Evolutionary conservation across 2,329 filamentous ascomycete genomes (phyloP), one percentile per base, ranked within the genome.

Genomic region (Escovopsis weberi): DNA sequence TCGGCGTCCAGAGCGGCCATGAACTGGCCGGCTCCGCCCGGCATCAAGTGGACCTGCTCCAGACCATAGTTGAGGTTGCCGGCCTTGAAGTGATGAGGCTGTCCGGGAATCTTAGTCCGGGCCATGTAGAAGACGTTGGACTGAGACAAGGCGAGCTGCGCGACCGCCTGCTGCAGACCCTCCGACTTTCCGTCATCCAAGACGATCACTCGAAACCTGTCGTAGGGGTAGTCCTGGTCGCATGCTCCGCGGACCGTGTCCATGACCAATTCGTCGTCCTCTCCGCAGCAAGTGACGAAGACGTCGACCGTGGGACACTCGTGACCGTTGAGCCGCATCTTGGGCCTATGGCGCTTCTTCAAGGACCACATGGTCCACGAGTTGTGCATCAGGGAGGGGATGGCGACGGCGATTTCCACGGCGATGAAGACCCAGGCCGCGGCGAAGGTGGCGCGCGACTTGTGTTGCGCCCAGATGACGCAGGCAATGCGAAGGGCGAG

Each of bases 1-100:
- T 82, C 78, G 18, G 76, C 77, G 53, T 82, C 78, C 32, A 82
- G 60, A 34, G 72, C 72, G n/a, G 75, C 76, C 53, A 80, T 72
- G 55, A 66, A 79, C 50, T 72, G 64, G 35, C 65, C 64, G n/a
- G 70, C 63, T 23, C 74, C 74, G 15, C 71, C 72, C 1, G 71
- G 69, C 30, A 78, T 58, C n/a, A 58, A 52, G 12, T 63, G 61
- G 4, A 68, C 63, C 43, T 67, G 63, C 12, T 74, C 68, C 18
- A 75, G 57, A 32, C 72, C 77, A 43, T 74, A 72, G 57, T 78
- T 80, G 41, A 80, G 60, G 53, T 80, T 80, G 40, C 76, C 75
- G 1, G 76, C 74, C 61, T 80, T 80, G 64, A 75, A 79, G 53
- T 75, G 70, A 50, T 74, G 65, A 2, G 68, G 67, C 32, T 65